Evolutionary conservation across 345 rosid genomes (phyloP), one percentile per base, ranked within the genome.

Genomic region (Ricinus communis): DNA sequence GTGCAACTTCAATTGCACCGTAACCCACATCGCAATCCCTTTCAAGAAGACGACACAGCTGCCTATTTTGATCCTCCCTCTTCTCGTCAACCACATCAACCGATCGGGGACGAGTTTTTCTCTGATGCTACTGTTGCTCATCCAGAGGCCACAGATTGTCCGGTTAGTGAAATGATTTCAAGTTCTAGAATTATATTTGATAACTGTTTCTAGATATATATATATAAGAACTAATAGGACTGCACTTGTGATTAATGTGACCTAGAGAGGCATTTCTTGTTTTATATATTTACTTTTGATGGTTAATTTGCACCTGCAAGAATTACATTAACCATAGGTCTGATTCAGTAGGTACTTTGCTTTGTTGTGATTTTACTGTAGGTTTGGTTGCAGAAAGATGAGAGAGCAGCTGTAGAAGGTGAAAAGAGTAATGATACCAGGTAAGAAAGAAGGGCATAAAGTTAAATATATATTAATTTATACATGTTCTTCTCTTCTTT

Each of bases 1-100:
- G 89, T 90, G 91, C 90, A 85, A 85, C 79, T 86, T 61, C 80
- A 65, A 19, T 74, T 58, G 0, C 33, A 52, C 43, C 13, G 5
- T 13, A 16, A 50, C n/a, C n/a, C n/a, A n/a, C n/a, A n/a, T 57
- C 77, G 27, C 16, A 59, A 41, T 67, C 68, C 59, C 41, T 18
- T 56, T n/a, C 75, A 62, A 51, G 60, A 62, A 36, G 68, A 55
- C 52, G 52, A 67, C 10, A 51, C 49, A 7, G 43, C 50, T 33
- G 62, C 24, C 18, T 36, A 51, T 56, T 57, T 47, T 2, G 60
- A 62, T 72, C 24, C 82, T 40, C 84, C 46, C 47, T 79, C 45
- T 45, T 77, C 84, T 24, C 82, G 79, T 81, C 81, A 70, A 63
- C 77, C 80, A 46, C 81, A 79, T 76, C 84, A 52, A 64, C 74